Evolutionary conservation across 2,329 filamentous ascomycete genomes (phyloP).

Genomic region (Emydomyces testavorans): DNA sequence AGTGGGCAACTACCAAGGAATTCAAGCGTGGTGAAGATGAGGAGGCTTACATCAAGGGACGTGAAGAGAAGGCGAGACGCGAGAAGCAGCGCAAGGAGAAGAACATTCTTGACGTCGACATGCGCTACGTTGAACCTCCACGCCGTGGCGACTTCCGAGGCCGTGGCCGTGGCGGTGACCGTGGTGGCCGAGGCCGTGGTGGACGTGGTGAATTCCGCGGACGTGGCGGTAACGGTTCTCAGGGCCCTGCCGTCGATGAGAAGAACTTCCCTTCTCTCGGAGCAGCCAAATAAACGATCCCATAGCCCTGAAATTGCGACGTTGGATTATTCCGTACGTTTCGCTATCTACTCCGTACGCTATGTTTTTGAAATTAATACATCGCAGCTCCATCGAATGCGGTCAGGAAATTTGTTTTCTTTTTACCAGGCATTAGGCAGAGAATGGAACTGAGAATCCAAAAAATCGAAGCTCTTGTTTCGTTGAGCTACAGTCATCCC

Average conservation of each 20-base stretch:
- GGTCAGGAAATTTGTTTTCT: not conserved
- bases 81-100: conserved; percentile 89
- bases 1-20: conserved; percentile 78
- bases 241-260: conserved; percentile 33
- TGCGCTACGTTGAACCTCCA: conserved; percentile 63
- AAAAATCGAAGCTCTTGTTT: conserved; percentile 1
- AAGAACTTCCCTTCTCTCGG: conserved; percentile 39
- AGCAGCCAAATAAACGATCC: conserved; percentile 24
- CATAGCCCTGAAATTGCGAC: not conserved
- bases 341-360: conserved; percentile 3
- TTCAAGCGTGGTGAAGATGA: conserved; percentile 47
- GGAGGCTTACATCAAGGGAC: conserved; percentile 61
- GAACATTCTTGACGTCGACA: conserved; percentile 77
- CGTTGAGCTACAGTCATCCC: not conserved
- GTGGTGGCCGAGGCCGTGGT: conserved; percentile 26
- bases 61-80: conserved; percentile 63
- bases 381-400: conserved; percentile 1
- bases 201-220: conserved; percentile 36
- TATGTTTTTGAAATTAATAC: not conserved
- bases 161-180: conserved; percentile 42
- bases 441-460: conserved; percentile 5
- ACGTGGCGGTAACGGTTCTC: conserved; percentile 22
- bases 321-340: conserved; percentile 6
- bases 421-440: conserved; percentile 1
- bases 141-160: conserved; percentile 38